Base-by-base conservation (phyloP, 2,329 filamentous ascomycete species). In the Pseudogymnoascus verrucosus region DNA sequence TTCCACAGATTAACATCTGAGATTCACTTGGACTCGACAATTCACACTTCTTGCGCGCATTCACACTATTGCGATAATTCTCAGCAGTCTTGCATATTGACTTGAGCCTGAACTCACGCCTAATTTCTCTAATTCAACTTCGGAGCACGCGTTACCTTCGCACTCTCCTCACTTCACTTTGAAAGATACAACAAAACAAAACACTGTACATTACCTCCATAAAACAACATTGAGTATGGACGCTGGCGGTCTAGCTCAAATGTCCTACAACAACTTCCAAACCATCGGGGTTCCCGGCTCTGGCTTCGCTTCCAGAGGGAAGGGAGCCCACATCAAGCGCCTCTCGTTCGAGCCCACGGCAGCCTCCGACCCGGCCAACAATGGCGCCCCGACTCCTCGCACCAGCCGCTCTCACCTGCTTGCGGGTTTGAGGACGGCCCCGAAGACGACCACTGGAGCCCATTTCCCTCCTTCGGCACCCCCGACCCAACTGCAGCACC, bases 161-260 rank as follows among this genome's bases (percentile, higher is more conserved):
- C 44, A 44, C 8, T 44, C 44, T 51, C 44, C 47, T 31, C 47
- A 54, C 47, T 19, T 31, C 47, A 31, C 47, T 28, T 54, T 54
- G 23, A 54, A 54, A 31, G 47, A 54, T 54, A 16, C 47, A 54
- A 54, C 47, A 54, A 54, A 54, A 54, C 47, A 51, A 42, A 51
- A 26, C 44, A 54, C 47, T 54, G 47, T 54, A 54, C 47, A 54
- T 54, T 54, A 54, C 47, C 47, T 54, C 23, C 47, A 54, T 54
- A 31, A 54, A 31, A 54, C 47, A 31, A 31, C 47, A 16, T 16
- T 54, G 71, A 74, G 70, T 70, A 88, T 96, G 89, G 89, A 96
- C 93, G 88, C 93, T 86, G 93, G 93, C 85, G 91, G 92, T 95
- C 91, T 96, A 82, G 89, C 92, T 95, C 92, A 96, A 85, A 98